A percentile compares a stretch with the other conserved stretches of the same genome.
Evolutionary conservation across 2,329 filamentous ascomycete species (phyloP).

Genomic region (Cercospora zeina): DNA sequence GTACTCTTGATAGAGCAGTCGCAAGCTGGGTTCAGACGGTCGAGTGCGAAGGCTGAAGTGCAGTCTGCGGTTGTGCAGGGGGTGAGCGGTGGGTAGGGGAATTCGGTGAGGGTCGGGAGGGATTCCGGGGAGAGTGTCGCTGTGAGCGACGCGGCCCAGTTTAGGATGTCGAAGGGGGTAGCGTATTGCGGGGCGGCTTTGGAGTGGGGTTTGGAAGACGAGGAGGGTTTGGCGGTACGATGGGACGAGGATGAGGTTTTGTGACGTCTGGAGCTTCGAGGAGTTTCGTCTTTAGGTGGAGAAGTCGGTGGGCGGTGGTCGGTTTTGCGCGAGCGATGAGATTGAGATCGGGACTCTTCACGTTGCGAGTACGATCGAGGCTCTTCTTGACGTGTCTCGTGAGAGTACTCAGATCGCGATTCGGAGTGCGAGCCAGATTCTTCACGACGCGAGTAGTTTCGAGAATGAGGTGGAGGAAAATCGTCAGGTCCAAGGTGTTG

Average conservation of each 20-base stretch:
- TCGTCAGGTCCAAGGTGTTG: neutral
- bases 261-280: neutral
- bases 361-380: neutral
- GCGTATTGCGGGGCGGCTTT: neutral
- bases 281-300: neutral
- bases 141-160: constrained; percentile 1
- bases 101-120: neutral
- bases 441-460: neutral
- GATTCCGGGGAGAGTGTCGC: neutral
- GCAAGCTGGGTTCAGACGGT: constrained; percentile 3
- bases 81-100: constrained; percentile 1
- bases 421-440: neutral
- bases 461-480: neutral
- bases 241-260: neutral
- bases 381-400: neutral
- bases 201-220: neutral
- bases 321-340: neutral
- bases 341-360: neutral
- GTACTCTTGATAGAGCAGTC: constrained; percentile 12
- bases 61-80: neutral
- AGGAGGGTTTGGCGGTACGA: neutral
- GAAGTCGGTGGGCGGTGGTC: neutral
- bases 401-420: neutral
- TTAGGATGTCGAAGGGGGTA: neutral
- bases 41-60: neutral